Evolutionary conservation across 345 rosid species (phyloP).

Genomic region (Linum lewisii): DNA sequence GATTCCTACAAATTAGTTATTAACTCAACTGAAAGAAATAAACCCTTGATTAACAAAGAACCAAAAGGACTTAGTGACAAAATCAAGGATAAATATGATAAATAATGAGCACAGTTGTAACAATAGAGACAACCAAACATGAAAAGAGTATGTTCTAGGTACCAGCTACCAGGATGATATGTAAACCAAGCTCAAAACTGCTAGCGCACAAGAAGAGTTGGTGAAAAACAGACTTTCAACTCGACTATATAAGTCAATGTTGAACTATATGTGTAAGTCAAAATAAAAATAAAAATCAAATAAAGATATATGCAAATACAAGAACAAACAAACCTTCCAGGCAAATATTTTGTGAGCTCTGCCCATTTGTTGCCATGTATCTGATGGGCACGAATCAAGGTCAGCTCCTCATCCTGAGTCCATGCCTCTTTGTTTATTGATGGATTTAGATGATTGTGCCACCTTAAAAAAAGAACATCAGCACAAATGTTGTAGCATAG

Average conservation of each 20-base stretch:
- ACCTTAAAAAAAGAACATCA: slow-evolving; percentile 8
- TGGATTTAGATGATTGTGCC: slow-evolving; percentile 22
- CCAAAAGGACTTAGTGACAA: too few species aligned
- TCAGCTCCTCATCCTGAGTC: slow-evolving; percentile 14
- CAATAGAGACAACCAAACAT: too few species aligned
- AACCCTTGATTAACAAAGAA: not conserved
- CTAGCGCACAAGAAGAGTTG: too few species aligned
- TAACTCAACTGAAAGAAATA: not conserved
- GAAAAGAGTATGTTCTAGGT: too few species aligned
- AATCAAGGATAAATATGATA: too few species aligned
- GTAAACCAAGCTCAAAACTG: too few species aligned
- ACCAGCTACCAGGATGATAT: too few species aligned
- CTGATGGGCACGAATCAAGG: slow-evolving; percentile 10
- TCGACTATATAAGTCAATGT: not conserved
- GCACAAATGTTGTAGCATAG: slow-evolving; percentile 10
- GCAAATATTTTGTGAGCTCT: slow-evolving; percentile 13
- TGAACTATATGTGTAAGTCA: not conserved
- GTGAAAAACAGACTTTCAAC: not conserved
- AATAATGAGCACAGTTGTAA: too few species aligned
- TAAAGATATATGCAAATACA: not conserved
- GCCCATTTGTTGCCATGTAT: slow-evolving; percentile 18
- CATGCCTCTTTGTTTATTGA: slow-evolving; percentile 15
- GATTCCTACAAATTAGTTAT: not conserved
- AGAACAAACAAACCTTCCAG: slow-evolving; percentile 11
- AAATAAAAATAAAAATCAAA: not conserved